Evolutionary conservation across 2,329 filamentous ascomycete species (phyloP).

Genomic region (Helotiales sp.): DNA sequence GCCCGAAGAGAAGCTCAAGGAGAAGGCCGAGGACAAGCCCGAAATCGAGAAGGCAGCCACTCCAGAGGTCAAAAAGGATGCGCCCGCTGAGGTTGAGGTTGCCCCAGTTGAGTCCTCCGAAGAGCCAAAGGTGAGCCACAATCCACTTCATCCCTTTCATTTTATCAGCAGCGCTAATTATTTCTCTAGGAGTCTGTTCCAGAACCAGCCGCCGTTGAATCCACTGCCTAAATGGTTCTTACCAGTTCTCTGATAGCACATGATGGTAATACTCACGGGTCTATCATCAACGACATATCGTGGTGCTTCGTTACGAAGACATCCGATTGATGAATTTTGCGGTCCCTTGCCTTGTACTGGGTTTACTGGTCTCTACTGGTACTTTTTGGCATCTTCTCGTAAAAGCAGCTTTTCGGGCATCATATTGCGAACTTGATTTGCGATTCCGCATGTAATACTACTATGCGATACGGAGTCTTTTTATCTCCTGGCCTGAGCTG

Average conservation of each 20-base stretch:
- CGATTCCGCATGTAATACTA: slow-evolving; percentile 43
- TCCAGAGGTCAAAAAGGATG: background rate
- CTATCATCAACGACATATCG: slow-evolving; percentile 9
- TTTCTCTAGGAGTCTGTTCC: background rate
- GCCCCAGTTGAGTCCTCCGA: slow-evolving; percentile 20
- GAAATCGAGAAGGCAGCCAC: slow-evolving; percentile 40
- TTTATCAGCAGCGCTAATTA: background rate
- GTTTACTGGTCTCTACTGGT: slow-evolving; percentile 11
- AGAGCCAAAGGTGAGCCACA: slow-evolving; percentile 34
- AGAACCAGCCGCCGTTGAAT: slow-evolving; percentile 32
- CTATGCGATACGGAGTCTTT: slow-evolving; percentile 37
- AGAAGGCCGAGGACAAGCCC: slow-evolving; percentile 46
- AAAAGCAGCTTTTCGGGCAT: slow-evolving; percentile 27
- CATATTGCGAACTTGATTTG: slow-evolving; percentile 30
- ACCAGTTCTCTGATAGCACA: background rate
- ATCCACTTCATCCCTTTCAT: no score
- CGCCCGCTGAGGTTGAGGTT: slow-evolving; percentile 37
- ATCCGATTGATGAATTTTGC: slow-evolving; percentile 29
- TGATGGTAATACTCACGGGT: slow-evolving; percentile 2
- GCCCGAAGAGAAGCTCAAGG: slow-evolving; percentile 48
- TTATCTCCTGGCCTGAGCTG: slow-evolving; percentile 28
- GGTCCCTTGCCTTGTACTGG: slow-evolving; percentile 15
- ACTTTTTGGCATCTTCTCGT: slow-evolving; percentile 12
- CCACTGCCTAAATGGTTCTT: slow-evolving; percentile 30
- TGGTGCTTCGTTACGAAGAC: slow-evolving; percentile 23